Percentiles rank a stretch among this genome's conserved stretches.
Evolutionary conservation across 768 basidiomycete species (phyloP).

Genomic region (Gloeophyllum trabeum): DNA sequence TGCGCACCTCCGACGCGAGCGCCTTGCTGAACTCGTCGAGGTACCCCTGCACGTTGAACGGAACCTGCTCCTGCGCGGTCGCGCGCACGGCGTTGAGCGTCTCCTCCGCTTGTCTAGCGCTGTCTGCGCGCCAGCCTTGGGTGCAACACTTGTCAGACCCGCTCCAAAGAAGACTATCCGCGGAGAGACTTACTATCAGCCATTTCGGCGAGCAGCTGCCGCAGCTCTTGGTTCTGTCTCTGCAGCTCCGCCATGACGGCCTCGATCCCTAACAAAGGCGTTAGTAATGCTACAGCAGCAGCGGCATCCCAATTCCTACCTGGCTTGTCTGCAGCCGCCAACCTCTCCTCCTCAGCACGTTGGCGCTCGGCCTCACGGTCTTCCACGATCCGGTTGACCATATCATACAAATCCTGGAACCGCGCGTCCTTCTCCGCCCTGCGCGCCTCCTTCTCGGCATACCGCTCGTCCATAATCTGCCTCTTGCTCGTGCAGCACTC

Average conservation of each 20-base stretch:
- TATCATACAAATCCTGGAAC: conserved; percentile 44
- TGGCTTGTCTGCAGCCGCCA: conserved; percentile 41
- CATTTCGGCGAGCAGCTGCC: conserved; percentile 31
- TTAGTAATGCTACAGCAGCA: conserved; percentile 7
- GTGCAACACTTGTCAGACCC: too few relatives aligned
- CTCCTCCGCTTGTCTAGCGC: conserved; percentile 50
- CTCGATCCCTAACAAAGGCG: conserved; percentile 35
- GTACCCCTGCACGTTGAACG: conserved; percentile 83
- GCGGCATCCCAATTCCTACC: conserved; percentile 37
- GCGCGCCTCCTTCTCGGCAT: conserved; percentile 47
- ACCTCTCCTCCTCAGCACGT: conserved; percentile 40
- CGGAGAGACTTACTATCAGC: conserved; percentile 8
- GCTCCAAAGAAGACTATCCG: too few relatives aligned
- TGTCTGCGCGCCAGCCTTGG: conserved; percentile 66
- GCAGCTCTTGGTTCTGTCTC: conserved; percentile 48
- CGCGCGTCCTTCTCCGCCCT: conserved; percentile 48
- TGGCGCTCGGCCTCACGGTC: conserved; percentile 42
- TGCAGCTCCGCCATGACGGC: conserved; percentile 47
- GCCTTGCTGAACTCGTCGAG: conserved; percentile 84
- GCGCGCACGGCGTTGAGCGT: conserved; percentile 55
- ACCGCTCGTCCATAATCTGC: conserved; percentile 47
- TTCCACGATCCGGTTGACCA: conserved; percentile 46
- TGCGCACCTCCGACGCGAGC: conserved; percentile 71
- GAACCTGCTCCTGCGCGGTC: conserved; percentile 67
- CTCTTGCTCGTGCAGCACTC: conserved; percentile 50